phyloP scores from a whole-genome alignment of 306 rosid genomes.

The Pyrus pyrifolia region DNA sequence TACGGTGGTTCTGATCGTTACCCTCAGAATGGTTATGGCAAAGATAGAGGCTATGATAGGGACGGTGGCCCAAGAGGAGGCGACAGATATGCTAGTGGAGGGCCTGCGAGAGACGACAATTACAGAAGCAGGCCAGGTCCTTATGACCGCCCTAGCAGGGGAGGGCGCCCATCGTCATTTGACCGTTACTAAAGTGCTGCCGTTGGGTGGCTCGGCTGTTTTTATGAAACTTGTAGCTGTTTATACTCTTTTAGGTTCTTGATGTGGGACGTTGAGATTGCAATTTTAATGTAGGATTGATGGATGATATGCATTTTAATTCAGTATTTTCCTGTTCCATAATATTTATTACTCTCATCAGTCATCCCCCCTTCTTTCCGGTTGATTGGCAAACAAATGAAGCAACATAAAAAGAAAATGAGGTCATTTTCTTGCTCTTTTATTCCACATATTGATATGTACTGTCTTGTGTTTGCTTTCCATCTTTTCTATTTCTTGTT shows the following conservation, averaged over 20 bases:
- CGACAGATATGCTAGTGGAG: conserved; percentile 63
- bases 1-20: conserved; percentile 62
- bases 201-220: background rate
- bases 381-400: background rate
- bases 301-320: conserved; percentile 12
- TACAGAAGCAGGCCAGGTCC: conserved; percentile 75
- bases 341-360: background rate
- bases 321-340: background rate
- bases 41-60: conserved; percentile 69
- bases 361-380: too few relatives aligned
- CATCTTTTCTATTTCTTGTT: too few relatives aligned
- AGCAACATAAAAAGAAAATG: background rate
- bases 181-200: conserved; percentile 54
- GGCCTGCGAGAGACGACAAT: conserved; percentile 52
- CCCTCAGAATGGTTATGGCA: conserved; percentile 76
- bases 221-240: conserved; percentile 12
- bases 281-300: conserved; percentile 15
- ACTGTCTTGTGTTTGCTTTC: too few relatives aligned
- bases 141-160: conserved; percentile 70
- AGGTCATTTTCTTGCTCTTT: too few relatives aligned
- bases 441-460: too few relatives aligned
- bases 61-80: conserved; percentile 59
- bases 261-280: conserved; percentile 17
- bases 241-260: conserved; percentile 14
- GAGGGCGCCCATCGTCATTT: conserved; percentile 56